A percentile compares a stretch with the other conserved stretches of the same genome.
Evolutionary conservation across 2,329 filamentous ascomycete genomes (phyloP).

Genomic region (Fusarium verticillioides): DNA sequence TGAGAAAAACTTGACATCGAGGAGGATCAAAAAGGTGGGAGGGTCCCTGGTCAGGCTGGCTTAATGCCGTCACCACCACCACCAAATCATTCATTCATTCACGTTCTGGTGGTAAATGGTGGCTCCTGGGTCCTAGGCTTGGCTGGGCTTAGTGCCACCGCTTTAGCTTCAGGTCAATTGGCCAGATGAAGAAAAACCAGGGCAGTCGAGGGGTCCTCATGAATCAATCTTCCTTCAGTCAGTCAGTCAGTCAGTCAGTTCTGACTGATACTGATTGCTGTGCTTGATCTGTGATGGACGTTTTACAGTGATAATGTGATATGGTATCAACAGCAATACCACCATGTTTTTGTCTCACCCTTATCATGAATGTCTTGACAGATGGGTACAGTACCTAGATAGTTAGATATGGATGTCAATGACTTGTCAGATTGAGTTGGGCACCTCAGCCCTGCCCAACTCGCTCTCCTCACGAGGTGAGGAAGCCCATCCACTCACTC

Average conservation of each 20-base stretch:
- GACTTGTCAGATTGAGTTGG: not conserved
- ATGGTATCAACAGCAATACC: not conserved
- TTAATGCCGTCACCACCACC: constrained; percentile 32
- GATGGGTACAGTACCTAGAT: not conserved
- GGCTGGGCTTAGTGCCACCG: constrained; percentile 35
- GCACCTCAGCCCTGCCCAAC: constrained; percentile 22
- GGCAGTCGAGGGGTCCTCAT: constrained; percentile 13
- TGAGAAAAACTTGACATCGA: not conserved
- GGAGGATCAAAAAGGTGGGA: constrained; percentile 7
- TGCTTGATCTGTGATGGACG: not conserved
- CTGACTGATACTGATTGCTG: constrained; percentile 4
- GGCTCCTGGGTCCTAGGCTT: constrained; percentile 5
- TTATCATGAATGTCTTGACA: not conserved
- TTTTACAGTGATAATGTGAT: not conserved
- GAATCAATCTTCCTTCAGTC: not conserved
- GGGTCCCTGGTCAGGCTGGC: constrained; percentile 22
- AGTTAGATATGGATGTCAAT: not conserved
- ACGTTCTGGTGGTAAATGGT: constrained; percentile 13
- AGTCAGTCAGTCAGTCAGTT: not conserved
- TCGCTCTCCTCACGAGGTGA: not conserved
- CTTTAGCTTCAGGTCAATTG: constrained; percentile 38
- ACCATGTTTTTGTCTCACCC: not conserved
- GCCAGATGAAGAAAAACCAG: constrained; percentile 28
- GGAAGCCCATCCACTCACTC: not conserved
- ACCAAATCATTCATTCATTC: not conserved